These are phyloP conservation scores for Solanum paucissectum DNA, from an alignment of 257 asterid genomes.

Conservation along the genomic window DNA sequence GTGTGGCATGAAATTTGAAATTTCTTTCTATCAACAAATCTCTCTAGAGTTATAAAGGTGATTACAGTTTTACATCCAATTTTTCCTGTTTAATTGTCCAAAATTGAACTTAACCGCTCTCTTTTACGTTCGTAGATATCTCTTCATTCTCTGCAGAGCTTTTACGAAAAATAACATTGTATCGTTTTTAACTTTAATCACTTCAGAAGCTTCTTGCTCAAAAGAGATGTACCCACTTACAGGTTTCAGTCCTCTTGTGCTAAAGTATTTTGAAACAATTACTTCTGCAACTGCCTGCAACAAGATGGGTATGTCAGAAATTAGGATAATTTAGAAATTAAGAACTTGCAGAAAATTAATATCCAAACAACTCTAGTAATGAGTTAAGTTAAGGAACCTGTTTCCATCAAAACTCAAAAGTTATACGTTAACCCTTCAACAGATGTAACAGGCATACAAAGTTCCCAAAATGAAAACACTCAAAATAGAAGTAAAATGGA, in stretches of 20 bases:
- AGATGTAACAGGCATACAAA: not conserved
- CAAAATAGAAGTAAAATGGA: not conserved
- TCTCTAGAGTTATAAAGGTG: not conserved
- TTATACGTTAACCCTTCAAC: not conserved
- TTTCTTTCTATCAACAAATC: not conserved
- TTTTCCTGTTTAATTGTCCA: not conserved
- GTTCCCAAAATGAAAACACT: not conserved
- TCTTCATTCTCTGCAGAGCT: not conserved
- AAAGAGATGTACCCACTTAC: slow-evolving; percentile 29
- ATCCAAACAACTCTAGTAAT: not conserved
- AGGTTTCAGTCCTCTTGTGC: slow-evolving; percentile 41
- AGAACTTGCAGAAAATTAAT: not conserved
- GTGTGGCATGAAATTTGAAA: not conserved
- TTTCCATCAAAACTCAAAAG: not conserved
- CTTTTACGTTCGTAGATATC: not conserved
- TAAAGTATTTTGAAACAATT: slow-evolving; percentile 51
- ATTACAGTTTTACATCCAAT: not conserved
- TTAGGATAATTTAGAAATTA: not conserved
- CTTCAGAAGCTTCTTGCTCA: not conserved
- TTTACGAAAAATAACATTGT: not conserved
- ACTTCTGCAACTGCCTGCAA: slow-evolving; percentile 74
- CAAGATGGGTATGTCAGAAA: not conserved
- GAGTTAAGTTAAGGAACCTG: not conserved
- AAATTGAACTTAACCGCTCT: not conserved
- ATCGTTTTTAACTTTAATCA: not conserved